Base-by-base conservation (phyloP, 1,139 yeast genomes). In the Suhomyces terraborum region DNA sequence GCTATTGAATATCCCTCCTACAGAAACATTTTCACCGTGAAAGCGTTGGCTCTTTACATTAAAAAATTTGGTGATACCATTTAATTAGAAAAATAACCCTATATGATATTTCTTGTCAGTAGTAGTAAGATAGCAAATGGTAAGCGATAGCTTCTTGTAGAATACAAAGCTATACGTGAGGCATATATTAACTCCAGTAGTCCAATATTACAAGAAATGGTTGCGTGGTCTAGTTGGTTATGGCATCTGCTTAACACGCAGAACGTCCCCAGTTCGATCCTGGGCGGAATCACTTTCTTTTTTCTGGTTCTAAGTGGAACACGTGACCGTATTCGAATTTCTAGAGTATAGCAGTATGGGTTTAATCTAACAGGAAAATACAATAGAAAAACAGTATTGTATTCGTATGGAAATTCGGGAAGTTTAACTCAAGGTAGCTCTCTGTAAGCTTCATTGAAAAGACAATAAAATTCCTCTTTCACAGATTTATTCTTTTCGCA, bases 201-300 rank as follows among this genome's bases (percentile, higher is more conserved):
- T 17, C 4, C 4, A 5, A 8, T 7, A 22, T 4, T 8, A 17
- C 38, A 49, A 41, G 46, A 55, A 54, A 49, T 44, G 73, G 73
- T 67, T 67, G 56, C 64, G 88, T 87, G 95, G 95, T 87, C 95
- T 87, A 87, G 95, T 87, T 70, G 95, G 95, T 87, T 79, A 87
- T 87, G 95, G 94, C 95, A 84, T 84, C 89, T 87, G 95, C 95
- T 85, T 87, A 87, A 87, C 95, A 88, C 95, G 95, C 95, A 85
- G 91, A 85, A 87, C 89, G 96, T 88, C 96, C 96, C 95, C 96
- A 87, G 96, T 88, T 88, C 96, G 95, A 88, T 85, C 96, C 96
- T 88, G 96, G 95, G 95, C 88, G 84, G 80, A 85, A 85, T 86
- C 96, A 88, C 59, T 62, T 48, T 46, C 58, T 58, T 53, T 22